Percentiles rank a stretch among this genome's conserved stretches.
These are phyloP conservation scores for Entrophospora sp. DNA, from an alignment of 192 early-diverging fungal genomes.

Conservation along the genomic window DNA sequence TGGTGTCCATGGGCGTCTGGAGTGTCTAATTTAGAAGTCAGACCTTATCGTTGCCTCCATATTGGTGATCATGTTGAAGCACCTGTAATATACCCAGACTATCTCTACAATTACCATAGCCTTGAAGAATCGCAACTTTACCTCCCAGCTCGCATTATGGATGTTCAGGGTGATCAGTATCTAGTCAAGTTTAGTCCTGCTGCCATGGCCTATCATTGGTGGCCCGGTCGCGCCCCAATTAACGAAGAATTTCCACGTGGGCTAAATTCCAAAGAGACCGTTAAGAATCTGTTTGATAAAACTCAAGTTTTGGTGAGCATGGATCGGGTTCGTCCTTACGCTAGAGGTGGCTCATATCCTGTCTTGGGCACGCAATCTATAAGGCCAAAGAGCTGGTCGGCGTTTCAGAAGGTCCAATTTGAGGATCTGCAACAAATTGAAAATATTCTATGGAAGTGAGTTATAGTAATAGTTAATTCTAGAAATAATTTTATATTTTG, in stretches of 20 bases:
- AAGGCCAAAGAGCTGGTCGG: conserved; percentile 7
- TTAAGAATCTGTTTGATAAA: neutral
- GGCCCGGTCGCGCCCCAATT: conserved; percentile 5
- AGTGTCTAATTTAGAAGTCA: neutral
- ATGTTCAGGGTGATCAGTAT: conserved; percentile 9
- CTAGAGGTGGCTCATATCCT: neutral
- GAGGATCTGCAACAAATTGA: conserved; percentile 11
- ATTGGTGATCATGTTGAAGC: conserved; percentile 15
- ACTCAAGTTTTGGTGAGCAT: neutral
- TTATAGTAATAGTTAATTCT: no score
- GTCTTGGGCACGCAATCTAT: conserved; percentile 1
- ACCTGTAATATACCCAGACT: conserved; percentile 16
- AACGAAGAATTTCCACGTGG: neutral
- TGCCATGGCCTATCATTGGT: conserved; percentile 10
- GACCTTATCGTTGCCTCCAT: conserved; percentile 16
- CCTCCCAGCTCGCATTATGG: conserved; percentile 10
- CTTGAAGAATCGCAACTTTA: conserved; percentile 12
- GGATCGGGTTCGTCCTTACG: conserved; percentile 8
- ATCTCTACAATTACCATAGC: neutral
- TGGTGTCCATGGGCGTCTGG: conserved; percentile 11
- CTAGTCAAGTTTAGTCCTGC: conserved; percentile 9
- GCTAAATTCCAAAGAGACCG: neutral
- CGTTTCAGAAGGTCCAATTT: conserved; percentile 10
- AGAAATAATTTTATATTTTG: no score
- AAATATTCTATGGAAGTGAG: neutral